phyloP scores from a whole-genome alignment of 2,329 filamentous ascomycete species.

The Blastomyces silverae region DNA sequence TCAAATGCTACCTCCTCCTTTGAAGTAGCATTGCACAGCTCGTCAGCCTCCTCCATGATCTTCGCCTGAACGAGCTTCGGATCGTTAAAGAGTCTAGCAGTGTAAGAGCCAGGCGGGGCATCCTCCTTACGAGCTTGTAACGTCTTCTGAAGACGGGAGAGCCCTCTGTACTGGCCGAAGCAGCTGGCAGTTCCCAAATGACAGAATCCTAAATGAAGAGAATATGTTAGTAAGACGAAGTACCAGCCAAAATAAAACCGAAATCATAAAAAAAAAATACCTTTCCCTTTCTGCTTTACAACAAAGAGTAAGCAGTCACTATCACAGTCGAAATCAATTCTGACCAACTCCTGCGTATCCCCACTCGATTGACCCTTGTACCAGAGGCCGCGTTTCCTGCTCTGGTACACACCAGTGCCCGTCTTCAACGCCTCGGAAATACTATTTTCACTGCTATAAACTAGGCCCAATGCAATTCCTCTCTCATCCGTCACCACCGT shows the following conservation, averaged over 20 bases:
- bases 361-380: conserved; percentile 94
- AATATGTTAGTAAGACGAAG: conserved; percentile 16
- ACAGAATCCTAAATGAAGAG: conserved; percentile 60
- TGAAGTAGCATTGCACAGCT: conserved; percentile 78
- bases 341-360: conserved; percentile 82
- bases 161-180: conserved; percentile 76
- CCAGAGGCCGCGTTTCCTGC: conserved; percentile 90
- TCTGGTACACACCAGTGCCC: conserved; percentile 84
- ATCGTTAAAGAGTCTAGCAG: conserved; percentile 84
- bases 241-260: not conserved
- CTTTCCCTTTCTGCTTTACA: conserved; percentile 78
- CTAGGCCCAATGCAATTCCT: conserved; percentile 75
- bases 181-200: conserved; percentile 88
- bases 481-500: conserved; percentile 88
- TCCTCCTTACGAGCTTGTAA: conserved; percentile 72
- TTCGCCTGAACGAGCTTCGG: conserved; percentile 84
- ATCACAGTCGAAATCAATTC: conserved; percentile 84
- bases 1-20: conserved; percentile 86
- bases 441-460: conserved; percentile 91
- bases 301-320: conserved; percentile 85
- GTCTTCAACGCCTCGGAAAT: conserved; percentile 78
- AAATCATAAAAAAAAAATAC: conserved; percentile 27
- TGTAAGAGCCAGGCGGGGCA: conserved; percentile 87
- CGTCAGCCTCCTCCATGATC: conserved; percentile 97
- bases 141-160: conserved; percentile 81